Evolutionary conservation across 1,284 basidiomycete genomes (phyloP), one percentile per base, ranked within the genome.

Genomic region (Sutorius eximius): DNA sequence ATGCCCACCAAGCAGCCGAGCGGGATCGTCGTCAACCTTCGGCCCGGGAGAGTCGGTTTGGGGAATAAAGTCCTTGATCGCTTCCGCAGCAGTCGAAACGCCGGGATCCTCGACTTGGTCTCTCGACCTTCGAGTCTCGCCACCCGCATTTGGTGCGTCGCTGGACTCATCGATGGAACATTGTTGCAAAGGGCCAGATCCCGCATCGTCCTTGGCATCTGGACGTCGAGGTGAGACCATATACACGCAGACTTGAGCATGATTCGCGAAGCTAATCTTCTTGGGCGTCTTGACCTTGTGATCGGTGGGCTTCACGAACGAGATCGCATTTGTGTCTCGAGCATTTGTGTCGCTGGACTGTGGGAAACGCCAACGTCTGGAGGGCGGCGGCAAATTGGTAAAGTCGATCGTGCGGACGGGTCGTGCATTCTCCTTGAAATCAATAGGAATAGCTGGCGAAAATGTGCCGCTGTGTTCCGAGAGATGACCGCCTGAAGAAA

Each of bases 191-290:
- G 27, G 3, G 18, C 22, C n/a, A 13, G 22, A 18, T 8, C 24
- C 5, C 6, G 20, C 30, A 18, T 5, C 15, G 1, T 43, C 48
- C 37, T 50, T 43, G 41, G 15, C 11, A 33, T 47, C 54, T 13
- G 11, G 30, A 42, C 34, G 63, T 40, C 9, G 37, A 29, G 63
- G 64, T 12, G 66, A 68, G 42, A 59, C 36, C 30, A 6, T 30
- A 20, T 68, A 67, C n/a, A 71, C 61, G 10, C 61, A 42, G 43
- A 67, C 53, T 18, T 51, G 58, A 42, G 68, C 68, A 16, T 59
- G 65, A 33, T 66, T 38, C 32, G 68, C 68, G 43, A 67, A 67
- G 27, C 59, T 62, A 36, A 69, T 67, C 51, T 68, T 70, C 54
- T 64, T 67, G 16, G 57, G 68, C 2, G 61, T 57, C 57, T 66